These are phyloP conservation scores for Scheffersomyces stambukii DNA, from an alignment of 1,139 yeast genomes.

Conservation along the genomic window DNA sequence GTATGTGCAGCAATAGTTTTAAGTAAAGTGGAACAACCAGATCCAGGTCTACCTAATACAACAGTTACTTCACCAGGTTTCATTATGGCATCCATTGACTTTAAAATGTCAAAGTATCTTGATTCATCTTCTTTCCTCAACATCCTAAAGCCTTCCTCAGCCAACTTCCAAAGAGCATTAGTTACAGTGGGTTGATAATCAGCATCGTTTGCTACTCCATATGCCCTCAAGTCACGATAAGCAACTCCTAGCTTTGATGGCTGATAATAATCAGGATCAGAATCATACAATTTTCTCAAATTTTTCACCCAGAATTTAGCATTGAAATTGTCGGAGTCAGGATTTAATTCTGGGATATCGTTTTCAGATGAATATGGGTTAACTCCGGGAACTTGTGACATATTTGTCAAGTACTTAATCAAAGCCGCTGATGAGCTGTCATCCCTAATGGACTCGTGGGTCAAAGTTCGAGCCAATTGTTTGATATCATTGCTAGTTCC, in stretches of 20 bases:
- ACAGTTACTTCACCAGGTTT: slow-evolving; percentile 32
- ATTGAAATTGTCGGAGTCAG: slow-evolving; percentile 11
- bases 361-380: slow-evolving; percentile 25
- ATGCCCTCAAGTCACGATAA: slow-evolving; percentile 64
- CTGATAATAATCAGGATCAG: slow-evolving; percentile 64
- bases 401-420: slow-evolving; percentile 36
- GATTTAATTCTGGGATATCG: slow-evolving; percentile 7
- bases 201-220: slow-evolving; percentile 72
- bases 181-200: slow-evolving; percentile 74
- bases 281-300: slow-evolving; percentile 47
- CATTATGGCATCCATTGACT: slow-evolving; percentile 31
- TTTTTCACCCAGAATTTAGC: slow-evolving; percentile 66
- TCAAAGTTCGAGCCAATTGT: slow-evolving; percentile 31
- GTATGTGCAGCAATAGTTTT: slow-evolving; percentile 32
- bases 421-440: slow-evolving; percentile 13
- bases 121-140: slow-evolving; percentile 25
- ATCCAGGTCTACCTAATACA: slow-evolving; percentile 35
- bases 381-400: slow-evolving; percentile 53
- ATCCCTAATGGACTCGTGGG: slow-evolving; percentile 26
- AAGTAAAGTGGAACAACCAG: slow-evolving; percentile 32
- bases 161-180: slow-evolving; percentile 37
- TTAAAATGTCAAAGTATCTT: slow-evolving; percentile 23
- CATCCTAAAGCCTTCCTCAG: slow-evolving; percentile 15
- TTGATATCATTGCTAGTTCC: slow-evolving; percentile 24
- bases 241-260: slow-evolving; percentile 64